Evolutionary conservation across 2,329 filamentous ascomycete genomes (phyloP).

Genomic region (Dactylonectria estremocensis): DNA sequence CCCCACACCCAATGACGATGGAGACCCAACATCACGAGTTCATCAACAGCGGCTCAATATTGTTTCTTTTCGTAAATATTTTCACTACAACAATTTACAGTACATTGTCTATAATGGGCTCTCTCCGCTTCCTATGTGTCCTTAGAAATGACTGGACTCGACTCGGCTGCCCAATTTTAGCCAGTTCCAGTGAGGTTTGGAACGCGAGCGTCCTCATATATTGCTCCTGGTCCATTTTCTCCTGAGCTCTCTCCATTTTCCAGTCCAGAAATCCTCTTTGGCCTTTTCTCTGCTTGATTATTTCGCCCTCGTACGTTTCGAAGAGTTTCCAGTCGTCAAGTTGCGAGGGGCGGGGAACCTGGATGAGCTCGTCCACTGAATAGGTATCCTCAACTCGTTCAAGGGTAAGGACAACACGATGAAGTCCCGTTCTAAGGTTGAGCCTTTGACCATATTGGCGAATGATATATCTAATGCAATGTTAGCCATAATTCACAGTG

Average conservation of each 20-base stretch:
- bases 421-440: slow-evolving; percentile 50
- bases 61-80: slow-evolving; percentile 1
- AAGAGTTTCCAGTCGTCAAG: slow-evolving; percentile 70
- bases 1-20: slow-evolving; percentile 21
- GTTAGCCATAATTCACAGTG: slow-evolving; percentile 19
- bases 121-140: background rate
- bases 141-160: background rate
- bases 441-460: slow-evolving; percentile 61
- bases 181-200: slow-evolving; percentile 43
- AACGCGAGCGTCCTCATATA: slow-evolving; percentile 48
- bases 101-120: background rate
- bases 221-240: slow-evolving; percentile 48
- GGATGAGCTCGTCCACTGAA: slow-evolving; percentile 59
- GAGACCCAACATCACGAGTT: background rate
- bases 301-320: slow-evolving; percentile 62
- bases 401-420: slow-evolving; percentile 63
- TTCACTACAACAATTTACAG: background rate
- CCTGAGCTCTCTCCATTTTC: slow-evolving; percentile 54
- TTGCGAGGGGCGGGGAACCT: slow-evolving; percentile 68
- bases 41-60: slow-evolving; percentile 3
- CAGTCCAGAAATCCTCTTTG: slow-evolving; percentile 59
- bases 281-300: slow-evolving; percentile 57
- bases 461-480: slow-evolving; percentile 62
- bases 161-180: slow-evolving; percentile 26
- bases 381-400: slow-evolving; percentile 61